Evolutionary conservation across 2,329 filamentous ascomycete genomes (phyloP).

Genomic region (Trichoderma koningiopsis): DNA sequence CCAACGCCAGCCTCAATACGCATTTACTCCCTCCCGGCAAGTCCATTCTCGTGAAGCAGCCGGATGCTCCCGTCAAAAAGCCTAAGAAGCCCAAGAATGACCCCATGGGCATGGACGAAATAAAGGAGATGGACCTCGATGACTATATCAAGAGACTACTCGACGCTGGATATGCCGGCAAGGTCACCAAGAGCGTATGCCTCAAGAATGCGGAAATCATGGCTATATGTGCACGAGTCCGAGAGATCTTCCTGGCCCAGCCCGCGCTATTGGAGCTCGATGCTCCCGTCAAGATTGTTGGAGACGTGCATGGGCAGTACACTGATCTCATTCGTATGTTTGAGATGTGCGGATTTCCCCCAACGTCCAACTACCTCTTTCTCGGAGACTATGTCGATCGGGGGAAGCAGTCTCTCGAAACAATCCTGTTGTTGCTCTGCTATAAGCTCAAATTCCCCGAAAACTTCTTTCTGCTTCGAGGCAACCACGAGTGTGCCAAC

Average conservation of each 20-base stretch:
- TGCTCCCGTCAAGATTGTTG: slow-evolving; percentile 95
- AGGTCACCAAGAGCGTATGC: slow-evolving; percentile 96
- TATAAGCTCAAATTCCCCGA: slow-evolving; percentile 98
- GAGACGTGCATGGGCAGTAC: slow-evolving; percentile 95
- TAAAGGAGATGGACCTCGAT: slow-evolving; percentile 92
- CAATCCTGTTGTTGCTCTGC: slow-evolving; percentile 86
- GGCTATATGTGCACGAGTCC: slow-evolving; percentile 85
- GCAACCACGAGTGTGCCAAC: slow-evolving; percentile 96
- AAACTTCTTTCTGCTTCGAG: slow-evolving; percentile 93
- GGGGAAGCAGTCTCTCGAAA: slow-evolving; percentile 94
- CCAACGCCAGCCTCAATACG: slow-evolving; percentile 58
- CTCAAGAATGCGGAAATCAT: slow-evolving; percentile 97
- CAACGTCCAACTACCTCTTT: slow-evolving; percentile 89
- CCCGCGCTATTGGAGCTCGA: slow-evolving; percentile 89
- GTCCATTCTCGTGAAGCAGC: slow-evolving; percentile 85
- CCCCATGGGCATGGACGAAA: slow-evolving; percentile 79
- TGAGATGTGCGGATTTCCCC: slow-evolving; percentile 97
- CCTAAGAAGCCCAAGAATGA: slow-evolving; percentile 48
- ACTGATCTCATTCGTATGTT: slow-evolving; percentile 96
- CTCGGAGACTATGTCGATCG: slow-evolving; percentile 95
- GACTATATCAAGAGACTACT: slow-evolving; percentile 95
- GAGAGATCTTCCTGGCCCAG: slow-evolving; percentile 88
- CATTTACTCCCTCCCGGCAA: slow-evolving; percentile 73
- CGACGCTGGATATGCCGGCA: slow-evolving; percentile 92
- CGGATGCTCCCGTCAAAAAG: slow-evolving; percentile 65